phyloP scores from a whole-genome alignment of 108 stramenopile species.

The Mediolabrus comicus region DNA sequence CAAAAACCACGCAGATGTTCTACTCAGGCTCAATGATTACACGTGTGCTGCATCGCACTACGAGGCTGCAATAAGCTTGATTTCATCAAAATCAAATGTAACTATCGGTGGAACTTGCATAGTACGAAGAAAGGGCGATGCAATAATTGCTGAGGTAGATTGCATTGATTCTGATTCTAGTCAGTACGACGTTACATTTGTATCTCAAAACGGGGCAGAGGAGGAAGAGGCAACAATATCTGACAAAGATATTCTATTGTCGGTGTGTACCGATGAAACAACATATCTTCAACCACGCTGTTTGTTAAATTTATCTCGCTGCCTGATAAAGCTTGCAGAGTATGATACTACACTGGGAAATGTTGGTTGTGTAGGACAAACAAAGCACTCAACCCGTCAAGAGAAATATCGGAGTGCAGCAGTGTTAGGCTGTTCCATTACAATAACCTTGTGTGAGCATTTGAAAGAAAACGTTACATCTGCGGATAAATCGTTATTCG shows the following conservation, averaged over 20 bases:
- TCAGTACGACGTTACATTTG: constrained; percentile 44
- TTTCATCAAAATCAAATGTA: constrained; percentile 36
- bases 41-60: constrained; percentile 60
- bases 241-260: constrained; percentile 31
- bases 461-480: background rate
- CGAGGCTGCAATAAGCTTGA: constrained; percentile 48
- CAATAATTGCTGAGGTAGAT: constrained; percentile 64
- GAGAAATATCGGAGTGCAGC: constrained; percentile 26
- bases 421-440: constrained; percentile 32
- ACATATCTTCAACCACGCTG: constrained; percentile 53
- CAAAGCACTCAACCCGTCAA: constrained; percentile 2
- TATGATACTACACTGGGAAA: constrained; percentile 10
- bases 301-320: constrained; percentile 62
- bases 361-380: background rate
- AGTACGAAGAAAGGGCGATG: constrained; percentile 40
- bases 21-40: constrained; percentile 56
- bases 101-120: constrained; percentile 45
- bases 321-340: constrained; percentile 60
- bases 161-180: constrained; percentile 47
- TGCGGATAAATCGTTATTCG: background rate
- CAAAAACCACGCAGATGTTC: constrained; percentile 60
- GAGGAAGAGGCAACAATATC: constrained; percentile 28
- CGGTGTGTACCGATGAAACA: constrained; percentile 32
- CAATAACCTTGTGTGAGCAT: constrained; percentile 31
- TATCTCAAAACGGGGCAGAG: constrained; percentile 17